Conservation (phyloP, 805 yeast genomes). For the Ogataea nitratoaversa region DNA sequence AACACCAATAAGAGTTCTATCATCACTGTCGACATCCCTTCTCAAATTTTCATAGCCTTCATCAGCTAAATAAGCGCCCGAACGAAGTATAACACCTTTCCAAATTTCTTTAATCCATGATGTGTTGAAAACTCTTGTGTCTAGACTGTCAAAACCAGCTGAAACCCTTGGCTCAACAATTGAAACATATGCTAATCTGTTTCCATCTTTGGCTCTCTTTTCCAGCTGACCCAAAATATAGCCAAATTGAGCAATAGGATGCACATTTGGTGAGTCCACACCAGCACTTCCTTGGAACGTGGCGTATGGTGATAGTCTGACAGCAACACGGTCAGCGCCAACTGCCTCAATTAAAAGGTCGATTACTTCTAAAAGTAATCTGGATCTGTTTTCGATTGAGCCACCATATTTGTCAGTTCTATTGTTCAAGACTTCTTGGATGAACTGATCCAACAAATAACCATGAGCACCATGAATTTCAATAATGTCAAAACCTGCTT, state of each 20-base stretch:
- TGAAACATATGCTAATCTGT: constrained; percentile 24
- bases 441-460: constrained; percentile 36
- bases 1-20: constrained; percentile 41
- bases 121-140: constrained; percentile 5
- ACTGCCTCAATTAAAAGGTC: constrained; percentile 46
- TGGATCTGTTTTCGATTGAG: constrained; percentile 38
- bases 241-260: constrained; percentile 33
- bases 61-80: constrained; percentile 25
- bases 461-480: constrained; percentile 42
- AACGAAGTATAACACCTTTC: constrained; percentile 29
- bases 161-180: constrained; percentile 29
- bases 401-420: constrained; percentile 45
- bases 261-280: constrained; percentile 28
- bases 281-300: constrained; percentile 37
- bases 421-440: constrained; percentile 32
- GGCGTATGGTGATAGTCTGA: constrained; percentile 47
- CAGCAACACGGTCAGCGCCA: constrained; percentile 46
- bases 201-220: constrained; percentile 30
- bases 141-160: constrained; percentile 2
- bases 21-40: constrained; percentile 26
- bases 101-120: constrained; percentile 28
- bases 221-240: constrained; percentile 39
- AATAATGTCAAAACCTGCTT: constrained; percentile 38
- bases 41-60: constrained; percentile 19
- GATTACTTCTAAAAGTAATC: constrained; percentile 41